Conservation (phyloP, 306 rosid species). For the Fragaria iinumae region DNA sequence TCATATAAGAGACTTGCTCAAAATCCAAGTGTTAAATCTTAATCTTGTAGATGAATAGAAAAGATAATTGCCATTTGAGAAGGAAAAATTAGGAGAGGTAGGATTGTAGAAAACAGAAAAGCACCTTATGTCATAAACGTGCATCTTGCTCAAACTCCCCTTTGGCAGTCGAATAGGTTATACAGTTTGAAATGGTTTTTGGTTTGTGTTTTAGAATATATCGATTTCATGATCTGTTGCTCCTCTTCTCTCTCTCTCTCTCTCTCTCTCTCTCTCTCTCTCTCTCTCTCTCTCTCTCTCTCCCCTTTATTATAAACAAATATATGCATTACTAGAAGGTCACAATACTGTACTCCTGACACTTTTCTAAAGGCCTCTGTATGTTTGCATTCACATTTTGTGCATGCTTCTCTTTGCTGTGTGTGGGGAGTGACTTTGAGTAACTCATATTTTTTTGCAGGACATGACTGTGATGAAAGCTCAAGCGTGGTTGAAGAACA, state of each 20-base stretch:
- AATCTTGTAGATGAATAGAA: background rate
- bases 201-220: background rate
- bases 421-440: constrained; percentile 16
- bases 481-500: constrained; percentile 93
- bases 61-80: background rate
- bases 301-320: background rate
- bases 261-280: background rate
- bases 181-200: background rate
- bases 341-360: background rate
- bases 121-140: background rate
- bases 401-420: background rate
- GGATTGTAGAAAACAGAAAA: background rate
- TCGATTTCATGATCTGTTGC: background rate
- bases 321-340: background rate
- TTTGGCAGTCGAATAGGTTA: background rate
- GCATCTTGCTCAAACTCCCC: background rate
- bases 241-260: background rate
- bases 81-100: background rate
- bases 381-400: background rate
- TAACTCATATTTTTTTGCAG: constrained; percentile 40
- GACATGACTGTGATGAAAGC: constrained; percentile 75
- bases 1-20: background rate
- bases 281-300: background rate
- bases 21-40: background rate
- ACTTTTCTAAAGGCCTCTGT: background rate